phyloP scores from a whole-genome alignment of 2,329 filamentous ascomycete species.

The Diaporthe ampelina region DNA sequence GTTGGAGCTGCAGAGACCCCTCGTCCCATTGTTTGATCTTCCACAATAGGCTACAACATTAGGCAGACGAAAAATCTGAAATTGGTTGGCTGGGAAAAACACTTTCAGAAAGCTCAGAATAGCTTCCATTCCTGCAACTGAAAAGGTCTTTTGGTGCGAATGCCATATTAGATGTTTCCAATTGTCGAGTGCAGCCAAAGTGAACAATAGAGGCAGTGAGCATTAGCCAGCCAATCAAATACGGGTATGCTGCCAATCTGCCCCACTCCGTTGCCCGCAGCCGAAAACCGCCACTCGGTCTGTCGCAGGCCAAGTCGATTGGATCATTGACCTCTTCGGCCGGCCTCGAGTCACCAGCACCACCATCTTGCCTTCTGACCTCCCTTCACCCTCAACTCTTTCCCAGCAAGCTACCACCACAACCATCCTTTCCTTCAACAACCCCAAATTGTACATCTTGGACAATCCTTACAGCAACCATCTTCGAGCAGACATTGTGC shows the following conservation, averaged over 20 bases:
- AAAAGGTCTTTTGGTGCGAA: slow-evolving; percentile 1
- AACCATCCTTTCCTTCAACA: background rate
- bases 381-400: slow-evolving; percentile 1
- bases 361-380: background rate
- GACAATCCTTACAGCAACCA: background rate
- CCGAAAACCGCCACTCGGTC: slow-evolving; percentile 25
- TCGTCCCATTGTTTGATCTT: background rate
- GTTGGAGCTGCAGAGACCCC: background rate
- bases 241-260: background rate
- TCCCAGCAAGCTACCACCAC: background rate
- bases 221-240: background rate
- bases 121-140: no score
- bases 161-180: slow-evolving; percentile 14
- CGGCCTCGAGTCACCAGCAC: slow-evolving; percentile 19
- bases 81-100: background rate
- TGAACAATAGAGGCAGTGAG: background rate
- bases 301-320: slow-evolving; percentile 1
- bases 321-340: slow-evolving; percentile 26
- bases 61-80: background rate
- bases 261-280: background rate
- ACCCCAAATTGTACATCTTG: background rate
- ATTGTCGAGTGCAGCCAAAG: background rate
- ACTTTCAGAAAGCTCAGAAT: background rate
- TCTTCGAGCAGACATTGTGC: slow-evolving; percentile 6
- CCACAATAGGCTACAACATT: background rate